Evolutionary conservation across 2,329 filamentous ascomycete genomes (phyloP).

Genomic region (Alternaria metachromatica): DNA sequence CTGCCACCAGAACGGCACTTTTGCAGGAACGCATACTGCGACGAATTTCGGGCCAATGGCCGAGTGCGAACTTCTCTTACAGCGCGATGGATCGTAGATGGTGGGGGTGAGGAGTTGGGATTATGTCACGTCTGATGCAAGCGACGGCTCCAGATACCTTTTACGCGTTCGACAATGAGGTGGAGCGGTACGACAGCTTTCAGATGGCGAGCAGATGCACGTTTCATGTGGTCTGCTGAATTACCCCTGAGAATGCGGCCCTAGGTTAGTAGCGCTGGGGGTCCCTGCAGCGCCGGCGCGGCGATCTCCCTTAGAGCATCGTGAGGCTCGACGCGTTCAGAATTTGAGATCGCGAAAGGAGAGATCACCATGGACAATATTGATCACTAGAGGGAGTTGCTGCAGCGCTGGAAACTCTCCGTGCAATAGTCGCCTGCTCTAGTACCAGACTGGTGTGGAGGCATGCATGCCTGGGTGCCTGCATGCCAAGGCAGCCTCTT

Average conservation of each 20-base stretch:
- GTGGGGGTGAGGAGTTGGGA: slow-evolving; percentile 17
- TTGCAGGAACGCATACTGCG: slow-evolving; percentile 29
- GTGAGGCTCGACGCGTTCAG: slow-evolving; percentile 10
- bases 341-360: not conserved
- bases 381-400: slow-evolving; percentile 16
- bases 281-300: slow-evolving; percentile 38
- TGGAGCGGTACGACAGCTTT: slow-evolving; percentile 4
- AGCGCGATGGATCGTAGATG: slow-evolving; percentile 20
- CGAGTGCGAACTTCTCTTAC: slow-evolving; percentile 14
- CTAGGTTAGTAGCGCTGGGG: slow-evolving; percentile 21
- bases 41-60: slow-evolving; percentile 34
- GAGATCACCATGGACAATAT: not conserved
- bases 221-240: slow-evolving; percentile 38
- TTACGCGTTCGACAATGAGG: slow-evolving; percentile 15
- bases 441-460: slow-evolving; percentile 35
- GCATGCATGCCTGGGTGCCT: slow-evolving; percentile 41
- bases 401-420: slow-evolving; percentile 27
- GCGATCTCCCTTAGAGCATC: slow-evolving; percentile 34
- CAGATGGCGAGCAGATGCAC: slow-evolving; percentile 22
- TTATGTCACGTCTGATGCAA: slow-evolving; percentile 18
- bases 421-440: slow-evolving; percentile 40
- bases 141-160: slow-evolving; percentile 33
- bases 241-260: slow-evolving; percentile 27
- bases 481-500: slow-evolving; percentile 35
- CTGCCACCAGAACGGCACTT: slow-evolving; percentile 2